Evolutionary conservation across 306 rosid species (phyloP).

Genomic region (Acacia acuminata): DNA sequence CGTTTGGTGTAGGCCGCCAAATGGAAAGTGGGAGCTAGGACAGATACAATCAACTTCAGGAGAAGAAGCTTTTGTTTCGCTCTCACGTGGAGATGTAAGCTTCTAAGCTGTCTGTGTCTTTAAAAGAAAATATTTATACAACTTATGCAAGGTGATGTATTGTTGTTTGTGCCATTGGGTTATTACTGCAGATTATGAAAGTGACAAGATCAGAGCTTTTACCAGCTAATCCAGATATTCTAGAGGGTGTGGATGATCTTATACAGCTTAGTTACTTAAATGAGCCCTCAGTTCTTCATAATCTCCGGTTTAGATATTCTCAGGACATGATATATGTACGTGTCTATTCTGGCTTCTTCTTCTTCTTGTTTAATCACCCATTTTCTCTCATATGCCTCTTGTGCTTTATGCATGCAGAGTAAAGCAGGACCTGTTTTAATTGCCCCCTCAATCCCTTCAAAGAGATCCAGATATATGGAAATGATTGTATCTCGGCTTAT

Average conservation of each 20-base stretch:
- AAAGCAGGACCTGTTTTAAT: constrained; percentile 90
- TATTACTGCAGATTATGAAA: constrained; percentile 61
- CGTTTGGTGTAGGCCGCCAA: constrained; percentile 85
- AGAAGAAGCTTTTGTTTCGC: constrained; percentile 67
- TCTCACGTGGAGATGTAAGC: constrained; percentile 72
- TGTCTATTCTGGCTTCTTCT: constrained; percentile 34
- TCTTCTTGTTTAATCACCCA: constrained; percentile 28
- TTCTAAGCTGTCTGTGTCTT: constrained; percentile 25
- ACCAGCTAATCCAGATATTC: constrained; percentile 90
- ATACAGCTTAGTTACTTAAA: constrained; percentile 87
- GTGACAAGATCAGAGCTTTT: constrained; percentile 61
- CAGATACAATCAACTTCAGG: constrained; percentile 75
- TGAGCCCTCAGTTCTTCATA: constrained; percentile 87
- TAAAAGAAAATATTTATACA: constrained; percentile 4
- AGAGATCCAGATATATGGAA: constrained; percentile 66
- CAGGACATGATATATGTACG: constrained; percentile 84
- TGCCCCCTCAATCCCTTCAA: constrained; percentile 90
- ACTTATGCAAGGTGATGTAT: constrained; percentile 31
- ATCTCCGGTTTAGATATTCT: constrained; percentile 73
- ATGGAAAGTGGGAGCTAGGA: constrained; percentile 79
- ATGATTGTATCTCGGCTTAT: constrained; percentile 59
- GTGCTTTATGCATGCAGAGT: constrained; percentile 61
- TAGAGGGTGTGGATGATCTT: constrained; percentile 94
- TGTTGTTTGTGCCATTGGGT: constrained; percentile 32
- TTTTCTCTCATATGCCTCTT: constrained; percentile 30